Base-by-base conservation (phyloP, 108 stramenopile species). In the Cyclostephanos tholiformis region DNA sequence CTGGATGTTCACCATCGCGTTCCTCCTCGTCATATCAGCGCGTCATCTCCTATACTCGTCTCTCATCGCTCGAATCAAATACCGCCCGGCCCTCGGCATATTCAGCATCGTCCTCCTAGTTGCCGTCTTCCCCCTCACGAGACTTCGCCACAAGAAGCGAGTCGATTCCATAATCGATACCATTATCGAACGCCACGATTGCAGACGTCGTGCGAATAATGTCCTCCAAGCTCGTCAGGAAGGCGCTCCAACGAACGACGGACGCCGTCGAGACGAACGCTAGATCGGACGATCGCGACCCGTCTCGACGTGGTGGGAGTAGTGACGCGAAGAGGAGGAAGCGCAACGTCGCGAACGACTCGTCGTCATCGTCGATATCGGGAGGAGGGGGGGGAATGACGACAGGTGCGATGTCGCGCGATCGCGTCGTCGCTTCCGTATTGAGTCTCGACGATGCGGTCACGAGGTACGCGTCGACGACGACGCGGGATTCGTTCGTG, bases 211-310 rank as follows among this genome's bases (percentile, higher is more conserved):
- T 41, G 8, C 11, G 9, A 8, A 46, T 46, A 14, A 76, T 76
- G 75, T 76, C 75, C 25, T 76, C 75, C 39, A 76, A 76, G 56
- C 75, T 76, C 52, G 75, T 76, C 52, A 76, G 63, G 59, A 76
- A 76, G 51, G 50, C 63, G 20, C 67, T 76, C 32, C 75, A 76
- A 67, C 75, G 69, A 55, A 76, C 67, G 23, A 22, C 2, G 11
- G 41, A 12, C 41, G 41, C 7, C 3, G 41, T 41, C 41, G 41
- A 49, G 10, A 50, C 63, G 53, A n/a, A 76, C 51, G 20, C 22
- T 5, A 53, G 36, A 22, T 61, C n/a, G 0, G 19, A 19, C 4
- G 29, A 58, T 58, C 56, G 23, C 4, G 39, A 30, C 36, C 2
- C 22, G 29, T 6, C 27, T 16, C 9, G 10, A 8, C 9, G 9